phyloP scores from a whole-genome alignment of 169 alveolate genomes.

The Plasmodium blacklocki region DNA sequence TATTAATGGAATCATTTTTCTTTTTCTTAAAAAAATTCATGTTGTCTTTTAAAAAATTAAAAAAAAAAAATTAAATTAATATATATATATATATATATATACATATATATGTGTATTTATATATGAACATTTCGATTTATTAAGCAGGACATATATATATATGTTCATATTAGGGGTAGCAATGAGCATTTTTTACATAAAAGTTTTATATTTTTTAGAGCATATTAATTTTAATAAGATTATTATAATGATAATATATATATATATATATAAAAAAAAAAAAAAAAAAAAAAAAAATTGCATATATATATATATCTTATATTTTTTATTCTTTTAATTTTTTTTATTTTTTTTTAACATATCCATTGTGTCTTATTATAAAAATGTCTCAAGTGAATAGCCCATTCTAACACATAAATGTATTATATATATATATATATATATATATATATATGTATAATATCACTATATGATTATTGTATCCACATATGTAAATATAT shows the following conservation, averaged over 20 bases:
- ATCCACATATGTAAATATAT: background rate
- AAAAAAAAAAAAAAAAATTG: background rate
- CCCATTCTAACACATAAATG: too few relatives aligned
- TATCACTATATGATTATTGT: background rate
- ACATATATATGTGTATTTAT: background rate
- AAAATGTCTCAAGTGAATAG: too few relatives aligned
- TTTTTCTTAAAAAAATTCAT: slow-evolving; percentile 55
- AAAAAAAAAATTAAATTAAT: background rate
- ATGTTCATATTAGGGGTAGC: slow-evolving; percentile 11
- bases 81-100: background rate
- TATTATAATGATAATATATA: background rate
- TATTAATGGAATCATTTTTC: slow-evolving; percentile 37
- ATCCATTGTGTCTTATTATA: too few relatives aligned
- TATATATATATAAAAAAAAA: slow-evolving; percentile 1
- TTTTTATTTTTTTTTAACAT: too few relatives aligned
- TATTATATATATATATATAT: too few relatives aligned
- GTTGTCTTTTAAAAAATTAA: slow-evolving; percentile 2
- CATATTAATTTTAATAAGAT: background rate
- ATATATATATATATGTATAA: background rate
- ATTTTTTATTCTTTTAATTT: too few relatives aligned
- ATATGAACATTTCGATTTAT: background rate
- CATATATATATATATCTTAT: background rate
- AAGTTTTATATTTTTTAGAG: too few relatives aligned
- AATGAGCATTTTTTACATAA: background rate
- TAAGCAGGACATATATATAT: background rate